Base-by-base conservation (phyloP, 2,329 filamentous ascomycete species). In the Colletotrichum costaricense region DNA sequence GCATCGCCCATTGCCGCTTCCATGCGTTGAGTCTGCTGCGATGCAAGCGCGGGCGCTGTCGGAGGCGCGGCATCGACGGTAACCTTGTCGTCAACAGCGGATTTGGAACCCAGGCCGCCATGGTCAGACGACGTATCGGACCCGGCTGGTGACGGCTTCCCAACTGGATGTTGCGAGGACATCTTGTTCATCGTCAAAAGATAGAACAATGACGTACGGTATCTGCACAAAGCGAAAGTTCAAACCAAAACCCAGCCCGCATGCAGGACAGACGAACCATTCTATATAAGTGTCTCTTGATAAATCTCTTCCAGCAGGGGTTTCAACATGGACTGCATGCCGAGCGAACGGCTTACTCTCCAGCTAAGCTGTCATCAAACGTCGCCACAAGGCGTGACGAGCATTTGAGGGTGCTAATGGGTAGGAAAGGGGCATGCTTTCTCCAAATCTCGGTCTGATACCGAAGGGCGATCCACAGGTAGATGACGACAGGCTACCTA, bases 1-100 rank as follows among this genome's bases (percentile, higher is more conserved):
- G 77, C 77, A 75, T 82, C 78, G 4, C 81, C 81, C 4, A 82
- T 73, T 0, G 76, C 79, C 16, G 78, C 74, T 59, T 82, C 81
- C 80, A 78, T 80, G 7, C 79, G 79, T 30, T 77, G 73, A 0
- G 75, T 74, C 28, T 79, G 76, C 42, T 75, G 76, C 2, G 77
- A 74, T 7, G 79, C 79, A 52, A 82, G 67, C 8, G 77, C 78
- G 16, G 76, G 72, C 4, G 75, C 67, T 5, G 75, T 69, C 7
- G 56, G 46, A 1, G 72, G 60, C 4, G 71, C 49, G 4, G 60
- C 11, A 52, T 64, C 33, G 28, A 58, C 14, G 6, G 26, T 38
- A 2, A 55, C 33, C 59, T 74, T 74, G 11, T 49, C 59, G 6
- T 52, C 67, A 3, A n/a, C 33, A 1, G n/a, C 33, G 2, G 60